Evolutionary conservation across 2,329 filamentous ascomycete genomes (phyloP).

Genomic region (Penicillium fuscoglaucum): DNA sequence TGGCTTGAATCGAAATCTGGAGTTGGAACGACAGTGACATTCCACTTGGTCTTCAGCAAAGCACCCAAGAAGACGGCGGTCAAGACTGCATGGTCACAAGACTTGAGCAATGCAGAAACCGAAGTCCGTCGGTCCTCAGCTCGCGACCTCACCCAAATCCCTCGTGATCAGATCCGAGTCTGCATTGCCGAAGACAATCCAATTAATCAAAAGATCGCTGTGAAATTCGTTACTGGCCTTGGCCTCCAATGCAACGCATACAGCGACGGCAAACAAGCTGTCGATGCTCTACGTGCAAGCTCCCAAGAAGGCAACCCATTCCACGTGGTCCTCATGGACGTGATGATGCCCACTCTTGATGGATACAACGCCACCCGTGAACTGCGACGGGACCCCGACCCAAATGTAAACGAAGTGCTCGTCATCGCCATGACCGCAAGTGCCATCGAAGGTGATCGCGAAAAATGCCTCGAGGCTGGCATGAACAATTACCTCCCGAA

Average conservation of each 20-base stretch:
- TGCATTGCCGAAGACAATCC: conserved; percentile 95
- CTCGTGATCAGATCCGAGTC: conserved; percentile 75
- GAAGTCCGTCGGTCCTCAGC: conserved; percentile 48
- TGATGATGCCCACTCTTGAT: conserved; percentile 92
- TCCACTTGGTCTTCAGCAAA: conserved; percentile 83
- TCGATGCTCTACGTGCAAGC: conserved; percentile 76
- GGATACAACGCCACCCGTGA: conserved; percentile 88
- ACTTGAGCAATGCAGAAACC: conserved; percentile 43
- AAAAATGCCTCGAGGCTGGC: conserved; percentile 91
- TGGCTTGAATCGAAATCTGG: conserved; percentile 75
- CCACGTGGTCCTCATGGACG: conserved; percentile 91
- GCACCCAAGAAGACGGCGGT: conserved; percentile 61
- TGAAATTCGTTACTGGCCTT: conserved; percentile 82
- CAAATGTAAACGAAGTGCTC: conserved; percentile 76
- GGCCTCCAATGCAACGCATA: conserved; percentile 87
- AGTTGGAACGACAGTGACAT: conserved; percentile 63
- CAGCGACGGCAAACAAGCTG: conserved; percentile 83
- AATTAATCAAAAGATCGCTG: conserved; percentile 92
- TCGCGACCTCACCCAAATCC: conserved; percentile 69
- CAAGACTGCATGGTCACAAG: conserved; percentile 58
- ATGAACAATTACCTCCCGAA: conserved; percentile 99
- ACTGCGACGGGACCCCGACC: conserved; percentile 73
- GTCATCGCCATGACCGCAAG: conserved; percentile 97
- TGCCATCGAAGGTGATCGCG: conserved; percentile 88
- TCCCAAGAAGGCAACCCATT: conserved; percentile 73